Base-by-base conservation (phyloP, 2,329 filamentous ascomycete species). In the Colletotrichum sp. region DNA sequence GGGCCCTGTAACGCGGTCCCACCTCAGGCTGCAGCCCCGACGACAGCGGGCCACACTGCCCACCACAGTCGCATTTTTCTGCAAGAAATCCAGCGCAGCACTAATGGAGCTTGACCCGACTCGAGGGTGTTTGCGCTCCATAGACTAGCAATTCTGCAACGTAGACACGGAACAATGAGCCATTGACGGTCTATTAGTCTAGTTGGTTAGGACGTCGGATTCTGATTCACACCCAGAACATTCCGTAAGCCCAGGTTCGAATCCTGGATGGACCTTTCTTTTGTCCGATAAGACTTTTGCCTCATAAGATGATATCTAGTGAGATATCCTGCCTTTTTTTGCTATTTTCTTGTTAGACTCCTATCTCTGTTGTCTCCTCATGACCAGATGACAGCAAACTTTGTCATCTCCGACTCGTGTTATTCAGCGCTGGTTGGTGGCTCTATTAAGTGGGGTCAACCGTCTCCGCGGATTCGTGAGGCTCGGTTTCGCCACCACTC, bases 131-230 rank as follows among this genome's bases (percentile, higher is more conserved):
- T 4, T 6, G 12, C 16, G 10, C 2, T 7, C 7, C 2, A 25
- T 34, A n/a, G 1, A 6, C 2, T 27, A 4, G 0, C 2, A 3
- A 8, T 4, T 1, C 2, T 0, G 1, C 0, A 0, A 0, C 0
- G 1, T 1, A 3, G 0, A 1, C 8, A n/a, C 32, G 13, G 5
- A 8, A 8, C 1, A 16, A 39, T 6, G 16, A 32, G 34, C 5
- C 25, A 6, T 3, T 0, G 5, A 8, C 3, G 74, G 74, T 76
- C 74, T 76, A 76, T 76, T 76, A 76, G 74, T 76, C 74, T 74
- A 76, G 74, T 76, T 76, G 74, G 74, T 76, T 76, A 76, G 74
- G 74, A 76, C 70, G 74, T 76, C 74, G 74, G 74, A 76, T 76
- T 76, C 74, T 76, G 74, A 76, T 36, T 32, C 1, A 16, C 3